Conservation (phyloP, 2,329 filamentous ascomycete species). For the Colletotrichum euphorbiae region DNA sequence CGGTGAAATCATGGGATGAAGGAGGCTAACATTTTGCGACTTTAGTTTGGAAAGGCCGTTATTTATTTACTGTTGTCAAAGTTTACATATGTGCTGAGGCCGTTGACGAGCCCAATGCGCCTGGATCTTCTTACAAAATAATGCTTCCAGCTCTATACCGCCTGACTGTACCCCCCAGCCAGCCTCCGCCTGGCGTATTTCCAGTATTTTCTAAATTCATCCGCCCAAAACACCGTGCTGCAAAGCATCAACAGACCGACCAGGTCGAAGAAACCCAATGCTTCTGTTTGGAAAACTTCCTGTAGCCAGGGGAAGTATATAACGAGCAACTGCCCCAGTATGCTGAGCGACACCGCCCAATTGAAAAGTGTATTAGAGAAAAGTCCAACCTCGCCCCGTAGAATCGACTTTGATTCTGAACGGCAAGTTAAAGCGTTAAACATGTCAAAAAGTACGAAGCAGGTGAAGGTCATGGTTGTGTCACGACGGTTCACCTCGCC, state of each 20-base stretch:
- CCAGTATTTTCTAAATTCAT: conserved; percentile 88
- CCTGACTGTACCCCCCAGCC: conserved; percentile 73
- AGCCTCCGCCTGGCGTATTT: conserved; percentile 69
- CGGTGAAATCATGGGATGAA: conserved; percentile 2
- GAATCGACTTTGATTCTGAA: conserved; percentile 88
- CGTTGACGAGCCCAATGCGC: conserved; percentile 23
- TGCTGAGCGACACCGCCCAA: conserved; percentile 87
- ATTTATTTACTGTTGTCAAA: conserved; percentile 35
- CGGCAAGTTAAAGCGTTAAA: conserved; percentile 97
- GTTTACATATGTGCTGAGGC: conserved; percentile 30
- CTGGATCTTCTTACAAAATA: conserved; percentile 17
- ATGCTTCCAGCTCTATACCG: conserved; percentile 59
- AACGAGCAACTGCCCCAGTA: conserved; percentile 88
- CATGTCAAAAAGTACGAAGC: conserved; percentile 99
- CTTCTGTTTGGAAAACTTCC: conserved; percentile 95
- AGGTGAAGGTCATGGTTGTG: conserved; percentile 99
- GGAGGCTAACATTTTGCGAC: background rate
- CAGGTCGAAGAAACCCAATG: conserved; percentile 79
- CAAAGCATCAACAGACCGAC: conserved; percentile 78
- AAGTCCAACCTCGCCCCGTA: conserved; percentile 85
- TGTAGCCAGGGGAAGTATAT: conserved; percentile 96
- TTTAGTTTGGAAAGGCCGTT: conserved; percentile 20
- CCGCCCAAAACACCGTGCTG: conserved; percentile 94
- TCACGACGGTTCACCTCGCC: conserved; percentile 89
- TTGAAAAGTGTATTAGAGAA: conserved; percentile 96